Evolutionary conservation across 371 early-diverging fungal species (phyloP).

Genomic region (Zancudomyces culisetae): DNA sequence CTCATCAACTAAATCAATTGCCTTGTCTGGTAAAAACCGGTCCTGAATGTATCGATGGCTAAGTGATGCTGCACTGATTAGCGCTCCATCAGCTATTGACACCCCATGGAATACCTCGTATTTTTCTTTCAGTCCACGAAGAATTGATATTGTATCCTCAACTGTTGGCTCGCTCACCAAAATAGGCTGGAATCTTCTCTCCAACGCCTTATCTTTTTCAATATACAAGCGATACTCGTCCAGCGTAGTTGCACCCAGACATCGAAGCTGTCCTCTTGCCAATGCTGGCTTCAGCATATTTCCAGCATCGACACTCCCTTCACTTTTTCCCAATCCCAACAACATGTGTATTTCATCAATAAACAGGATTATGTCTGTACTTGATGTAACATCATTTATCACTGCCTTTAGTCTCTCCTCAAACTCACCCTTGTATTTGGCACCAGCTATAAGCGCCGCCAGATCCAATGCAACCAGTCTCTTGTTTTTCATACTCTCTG

Average conservation of each 20-base stretch:
- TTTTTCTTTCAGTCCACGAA: slow-evolving; percentile 63
- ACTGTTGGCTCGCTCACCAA: slow-evolving; percentile 67
- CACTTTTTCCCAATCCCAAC: slow-evolving; percentile 77
- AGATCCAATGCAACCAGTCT: slow-evolving; percentile 85
- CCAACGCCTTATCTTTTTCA: slow-evolving; percentile 73
- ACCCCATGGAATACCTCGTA: slow-evolving; percentile 80
- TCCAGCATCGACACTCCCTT: slow-evolving; percentile 48
- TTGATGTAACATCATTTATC: slow-evolving; percentile 85
- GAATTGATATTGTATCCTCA: slow-evolving; percentile 67
- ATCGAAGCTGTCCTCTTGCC: slow-evolving; percentile 57
- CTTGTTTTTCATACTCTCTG: slow-evolving; percentile 61
- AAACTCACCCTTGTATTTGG: slow-evolving; percentile 94
- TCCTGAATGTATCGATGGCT: slow-evolving; percentile 65
- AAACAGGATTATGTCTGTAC: slow-evolving; percentile 86
- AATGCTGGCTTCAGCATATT: slow-evolving; percentile 71
- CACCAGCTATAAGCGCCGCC: slow-evolving; percentile 82
- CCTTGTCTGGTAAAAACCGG: slow-evolving; percentile 58
- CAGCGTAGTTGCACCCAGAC: slow-evolving; percentile 77
- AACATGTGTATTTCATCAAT: slow-evolving; percentile 98
- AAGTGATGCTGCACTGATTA: slow-evolving; percentile 58
- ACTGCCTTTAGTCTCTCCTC: slow-evolving; percentile 97
- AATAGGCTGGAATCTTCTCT: slow-evolving; percentile 67
- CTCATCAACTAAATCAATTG: slow-evolving; percentile 80
- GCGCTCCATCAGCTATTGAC: slow-evolving; percentile 59
- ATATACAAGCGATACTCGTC: slow-evolving; percentile 69